phyloP scores from a whole-genome alignment of 164 flowering plant genomes.

The Platanus orientalis region DNA sequence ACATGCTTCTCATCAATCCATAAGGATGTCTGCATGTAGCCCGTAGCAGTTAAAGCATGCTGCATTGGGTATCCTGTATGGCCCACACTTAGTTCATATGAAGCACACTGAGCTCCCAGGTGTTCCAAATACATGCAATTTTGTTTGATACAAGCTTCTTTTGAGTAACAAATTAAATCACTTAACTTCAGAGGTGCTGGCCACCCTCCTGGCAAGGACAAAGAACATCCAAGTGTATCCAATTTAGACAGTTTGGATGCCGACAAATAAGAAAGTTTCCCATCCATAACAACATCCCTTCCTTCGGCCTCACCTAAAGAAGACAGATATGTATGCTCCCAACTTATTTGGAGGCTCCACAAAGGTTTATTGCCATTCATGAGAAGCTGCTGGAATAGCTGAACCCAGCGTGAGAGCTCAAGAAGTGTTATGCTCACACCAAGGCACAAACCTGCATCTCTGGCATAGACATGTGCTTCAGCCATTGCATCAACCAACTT shows the following conservation, averaged over 20 bases:
- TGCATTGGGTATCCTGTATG: neutral
- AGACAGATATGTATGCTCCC: slow-evolving; percentile 85
- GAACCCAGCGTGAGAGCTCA: slow-evolving; percentile 87
- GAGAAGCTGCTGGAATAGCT: slow-evolving; percentile 73
- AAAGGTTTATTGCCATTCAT: slow-evolving; percentile 51
- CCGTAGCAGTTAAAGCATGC: slow-evolving; percentile 11
- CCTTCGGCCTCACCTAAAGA: slow-evolving; percentile 73
- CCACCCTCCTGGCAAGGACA: slow-evolving; percentile 90
- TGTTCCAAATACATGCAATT: slow-evolving; percentile 73
- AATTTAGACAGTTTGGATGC: slow-evolving; percentile 12
- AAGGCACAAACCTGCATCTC: slow-evolving; percentile 39
- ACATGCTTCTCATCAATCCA: slow-evolving; percentile 21
- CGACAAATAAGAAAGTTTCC: slow-evolving; percentile 35
- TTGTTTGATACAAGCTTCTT: slow-evolving; percentile 54
- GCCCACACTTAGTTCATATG: slow-evolving; percentile 21
- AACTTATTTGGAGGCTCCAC: slow-evolving; percentile 83
- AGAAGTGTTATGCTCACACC: slow-evolving; percentile 54
- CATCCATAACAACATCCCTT: slow-evolving; percentile 40
- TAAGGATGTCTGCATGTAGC: slow-evolving; percentile 8
- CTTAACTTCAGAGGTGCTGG: slow-evolving; percentile 54
- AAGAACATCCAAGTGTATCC: slow-evolving; percentile 23
- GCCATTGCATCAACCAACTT: slow-evolving; percentile 73
- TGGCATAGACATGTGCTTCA: slow-evolving; percentile 65
- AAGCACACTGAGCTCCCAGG: slow-evolving; percentile 57
- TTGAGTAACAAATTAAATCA: slow-evolving; percentile 46